Base-by-base conservation (phyloP, 1,284 basidiomycete genomes). In the Ceratobasidium sp. region DNA sequence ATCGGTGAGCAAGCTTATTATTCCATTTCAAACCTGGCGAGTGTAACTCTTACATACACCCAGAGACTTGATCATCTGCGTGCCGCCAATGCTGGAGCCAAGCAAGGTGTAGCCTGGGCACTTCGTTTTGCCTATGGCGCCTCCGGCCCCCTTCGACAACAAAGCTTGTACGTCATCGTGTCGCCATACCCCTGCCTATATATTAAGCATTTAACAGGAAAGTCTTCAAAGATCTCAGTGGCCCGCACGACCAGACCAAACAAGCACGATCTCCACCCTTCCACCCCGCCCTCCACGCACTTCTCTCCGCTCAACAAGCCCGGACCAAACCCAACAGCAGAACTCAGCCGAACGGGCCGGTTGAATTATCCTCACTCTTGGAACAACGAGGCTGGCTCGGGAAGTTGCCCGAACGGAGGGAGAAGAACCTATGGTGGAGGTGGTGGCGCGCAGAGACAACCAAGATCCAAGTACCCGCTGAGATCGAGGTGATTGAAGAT, bases 101-200 rank as follows among this genome's bases (percentile, higher is more conserved):
- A 82, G 55, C 83, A 86, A 74, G 88, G 90, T n/a, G 90, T 94
- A 79, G 84, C 85, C 10, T 86, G 89, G 77, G 83, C 94, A n/a
- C 85, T 95, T 27, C 88, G 91, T 80, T 82, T 90, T n/a, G 94
- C 94, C n/a, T 95, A 94, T 83, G 94, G 93, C 23, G 87, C 92
- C 77, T 89, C 88, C 79, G 94, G 94, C 20, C 71, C 71, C 20
- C 14, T 64, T 1, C 35, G 46, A 23, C 71, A 48, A n/a, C 59
- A 16, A 92, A 89, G 81, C 83, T 94, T 27, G 88, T 87, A 80
- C 88, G 89, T 85, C 91, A 94, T 80, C 84, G 93, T 41, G 84
- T 93, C 82, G 83, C 90, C 84, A 92, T 91, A 78, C 6, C 75
- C 79, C 75, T 78, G 12, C 70, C 10, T 78, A 70, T 46, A 50